Evolutionary conservation across 371 early-diverging fungal species (phyloP), one percentile per base, ranked within the genome.

Genomic region (Mortierella sp.): DNA sequence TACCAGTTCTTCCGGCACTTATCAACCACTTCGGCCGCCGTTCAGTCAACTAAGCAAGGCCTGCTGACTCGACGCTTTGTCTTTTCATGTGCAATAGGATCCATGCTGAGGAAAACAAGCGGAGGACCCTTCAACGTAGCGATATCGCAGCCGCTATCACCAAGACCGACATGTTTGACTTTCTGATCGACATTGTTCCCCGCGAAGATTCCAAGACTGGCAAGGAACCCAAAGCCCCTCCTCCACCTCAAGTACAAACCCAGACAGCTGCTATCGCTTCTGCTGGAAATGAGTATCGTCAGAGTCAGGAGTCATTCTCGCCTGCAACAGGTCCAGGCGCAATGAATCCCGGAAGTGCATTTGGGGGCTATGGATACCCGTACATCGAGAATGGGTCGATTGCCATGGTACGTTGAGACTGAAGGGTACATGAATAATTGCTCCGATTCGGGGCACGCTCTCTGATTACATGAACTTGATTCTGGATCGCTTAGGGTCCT

Each of bases 81-180:
- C 3, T 49, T 48, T 46, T 53, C 22, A 31, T 44, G 44, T 29
- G 24, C n/a, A 24, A 7, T 31, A 72, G 88, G 99, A 91, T 97
- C 47, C 94, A 96, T 65, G 96, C 99, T 0, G 99, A 99, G 80
- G 98, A 99, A 68, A 96, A 95, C 77, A 99, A 99, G 83, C 88
- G 99, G 61, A 88, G 99, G 54, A 99, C 99, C 12, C 78, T 99
- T 46, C 99, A 99, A 83, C 85, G 95, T 54, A 90, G 89, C 48
- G 99, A 99, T 79, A 93, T 99, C 39, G 94, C 96, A 7, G 89
- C 91, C n/a, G 99, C 99, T 1, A 90, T 98, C 41, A 87, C 92
- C 47, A 94, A 96, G 74, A 90, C 94, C n/a, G 99, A 99, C 67
- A 92, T 95, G 91, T 99, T 94, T 85, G 99, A 99, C 77, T 99